Percentiles rank a stretch among this genome's conserved stretches.
phyloP scores from a whole-genome alignment of 2,329 filamentous ascomycete genomes.

The Metarhizium rileyi region DNA sequence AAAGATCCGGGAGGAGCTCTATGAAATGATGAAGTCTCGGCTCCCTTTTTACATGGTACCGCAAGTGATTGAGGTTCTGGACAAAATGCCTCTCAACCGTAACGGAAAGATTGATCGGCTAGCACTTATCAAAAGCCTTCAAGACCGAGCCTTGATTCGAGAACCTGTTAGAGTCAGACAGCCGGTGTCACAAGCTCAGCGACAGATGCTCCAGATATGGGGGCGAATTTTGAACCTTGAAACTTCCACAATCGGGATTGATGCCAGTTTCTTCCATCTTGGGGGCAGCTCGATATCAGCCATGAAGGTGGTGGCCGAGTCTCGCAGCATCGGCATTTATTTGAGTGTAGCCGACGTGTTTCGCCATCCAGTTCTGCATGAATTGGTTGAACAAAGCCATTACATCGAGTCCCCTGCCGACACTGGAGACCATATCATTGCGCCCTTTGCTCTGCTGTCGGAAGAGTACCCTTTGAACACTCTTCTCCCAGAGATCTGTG shows the following conservation, averaged over 20 bases:
- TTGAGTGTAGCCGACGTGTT: conserved; percentile 17
- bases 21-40: neutral
- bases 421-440: neutral
- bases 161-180: neutral
- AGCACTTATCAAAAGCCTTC: neutral
- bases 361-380: conserved; percentile 8
- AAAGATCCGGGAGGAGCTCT: neutral
- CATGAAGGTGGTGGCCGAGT: conserved; percentile 13
- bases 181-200: neutral
- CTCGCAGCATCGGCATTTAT: conserved; percentile 8
- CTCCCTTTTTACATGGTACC: conserved; percentile 18
- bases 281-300: conserved; percentile 21
- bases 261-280: conserved; percentile 18
- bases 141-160: neutral
- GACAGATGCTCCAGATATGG: conserved; percentile 7
- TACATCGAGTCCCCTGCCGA: neutral
- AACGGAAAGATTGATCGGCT: conserved; percentile 15
- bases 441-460: neutral
- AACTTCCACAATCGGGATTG: neutral
- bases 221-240: conserved; percentile 26
- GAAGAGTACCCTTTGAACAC: neutral
- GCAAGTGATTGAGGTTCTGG: conserved; percentile 7
- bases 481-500: neutral
- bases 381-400: neutral
- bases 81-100: conserved; percentile 7